Evolutionary conservation across 352 stramenopile species (phyloP).

Genomic region (Pythium oligandrum): DNA sequence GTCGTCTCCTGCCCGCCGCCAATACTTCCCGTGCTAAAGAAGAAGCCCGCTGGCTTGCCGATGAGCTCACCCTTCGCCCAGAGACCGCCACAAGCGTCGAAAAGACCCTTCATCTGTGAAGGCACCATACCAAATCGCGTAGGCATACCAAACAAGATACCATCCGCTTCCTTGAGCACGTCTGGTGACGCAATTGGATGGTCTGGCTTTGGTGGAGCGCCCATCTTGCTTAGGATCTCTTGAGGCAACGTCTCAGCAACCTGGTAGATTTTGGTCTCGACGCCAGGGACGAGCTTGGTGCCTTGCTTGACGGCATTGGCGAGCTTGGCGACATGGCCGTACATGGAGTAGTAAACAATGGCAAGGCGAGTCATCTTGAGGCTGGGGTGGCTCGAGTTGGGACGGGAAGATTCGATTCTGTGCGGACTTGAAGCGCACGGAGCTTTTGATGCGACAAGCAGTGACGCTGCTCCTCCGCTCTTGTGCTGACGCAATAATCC

Average conservation of each 20-base stretch:
- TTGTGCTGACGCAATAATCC: too few relatives aligned
- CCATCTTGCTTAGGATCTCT: constrained; percentile 12
- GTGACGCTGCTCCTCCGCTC: too few relatives aligned
- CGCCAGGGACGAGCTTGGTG: constrained; percentile 49
- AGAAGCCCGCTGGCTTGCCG: constrained; percentile 86
- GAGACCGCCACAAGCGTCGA: constrained; percentile 81
- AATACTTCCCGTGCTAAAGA: constrained; percentile 77
- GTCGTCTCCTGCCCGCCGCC: constrained; percentile 90
- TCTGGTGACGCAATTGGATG: constrained; percentile 48
- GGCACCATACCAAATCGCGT: constrained; percentile 78
- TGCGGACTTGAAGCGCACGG: too few relatives aligned
- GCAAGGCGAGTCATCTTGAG: constrained; percentile 47
- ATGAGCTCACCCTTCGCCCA: constrained; percentile 80
- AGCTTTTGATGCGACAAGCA: too few relatives aligned
- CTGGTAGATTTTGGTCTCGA: constrained; percentile 49
- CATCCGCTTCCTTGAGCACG: constrained; percentile 56
- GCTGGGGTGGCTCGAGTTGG: constrained; percentile 6
- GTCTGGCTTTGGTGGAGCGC: constrained; percentile 29
- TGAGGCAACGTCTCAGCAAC: constrained; percentile 64
- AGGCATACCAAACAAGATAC: constrained; percentile 84
- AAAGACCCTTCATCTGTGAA: constrained; percentile 89
- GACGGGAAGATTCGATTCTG: too few relatives aligned
- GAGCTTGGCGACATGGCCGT: constrained; percentile 67
- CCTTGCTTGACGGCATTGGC: constrained; percentile 55
- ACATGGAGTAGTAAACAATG: constrained; percentile 75